Evolutionary conservation across 2,329 filamentous ascomycete species (phyloP), one percentile per base, ranked within the genome.

Genomic region (Ceratocystis lukuohia): DNA sequence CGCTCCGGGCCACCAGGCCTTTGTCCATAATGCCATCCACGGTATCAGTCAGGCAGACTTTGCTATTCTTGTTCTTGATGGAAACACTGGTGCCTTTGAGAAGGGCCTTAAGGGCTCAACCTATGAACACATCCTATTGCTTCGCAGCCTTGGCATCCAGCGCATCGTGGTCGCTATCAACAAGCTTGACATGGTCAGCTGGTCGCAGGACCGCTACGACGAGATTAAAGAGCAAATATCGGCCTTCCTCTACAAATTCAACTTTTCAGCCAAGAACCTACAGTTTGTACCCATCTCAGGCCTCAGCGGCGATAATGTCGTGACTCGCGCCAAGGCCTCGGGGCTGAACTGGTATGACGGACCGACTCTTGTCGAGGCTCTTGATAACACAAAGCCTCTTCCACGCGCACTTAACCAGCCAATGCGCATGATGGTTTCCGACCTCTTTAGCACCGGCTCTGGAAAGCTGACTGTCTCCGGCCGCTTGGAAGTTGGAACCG

Each of bases 11-110:
- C 94, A 99, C 75, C 84, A 87, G 68, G 94, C 99, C 74, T 99
- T 97, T 73, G 91, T 99, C 22, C 94, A 94, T 0, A 99, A 96
- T 75, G 99, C 99, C 94, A 96, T 99, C 74, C 93, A 93, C 1
- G 94, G 94, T 15, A 91, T 93, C 2, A 94, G 89, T 68, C 93
- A 96, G 76, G 95, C 94, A 8, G 94, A 99, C 74, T 94, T 97
- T 75, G 94, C 92, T 0, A 88, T 99, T 0, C 79, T 99, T 2
- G 94, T 99, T 22, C 90, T 99, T 68, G 94, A 99, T 74, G 88
- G 93, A 3, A 88, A 88, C 67, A 90, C 85, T 0, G 94, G 93
- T 44, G 92, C 92, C 44, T 96, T 97, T 70, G 94, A 99, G 74
- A 91, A 91, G 2, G 95, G 94, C 0, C 79, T 97, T 41, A 93